Conservation (phyloP, 2,329 filamentous ascomycete species). For the Nothomitra cinnamomea region DNA sequence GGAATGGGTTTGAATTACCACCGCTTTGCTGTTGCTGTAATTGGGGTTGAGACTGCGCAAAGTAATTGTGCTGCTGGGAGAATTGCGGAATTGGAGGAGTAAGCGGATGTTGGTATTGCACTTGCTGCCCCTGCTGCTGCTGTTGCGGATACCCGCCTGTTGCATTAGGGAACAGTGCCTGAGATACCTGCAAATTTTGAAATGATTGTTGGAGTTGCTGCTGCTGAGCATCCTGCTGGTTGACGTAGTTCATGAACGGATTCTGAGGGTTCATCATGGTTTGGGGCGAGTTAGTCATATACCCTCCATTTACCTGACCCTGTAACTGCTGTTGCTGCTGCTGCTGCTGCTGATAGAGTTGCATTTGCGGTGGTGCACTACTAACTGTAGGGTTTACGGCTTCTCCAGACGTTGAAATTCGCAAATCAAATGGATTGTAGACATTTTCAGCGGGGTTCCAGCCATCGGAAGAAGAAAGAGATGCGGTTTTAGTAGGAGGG, state of each 20-base stretch:
- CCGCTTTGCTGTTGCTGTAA: not conserved
- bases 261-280: not conserved
- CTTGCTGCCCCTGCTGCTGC: conserved; percentile 13
- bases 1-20: conserved; percentile 4
- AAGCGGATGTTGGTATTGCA: conserved; percentile 24
- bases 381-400: conserved; percentile 18
- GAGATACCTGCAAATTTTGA: conserved; percentile 55
- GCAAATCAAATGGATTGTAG: conserved; percentile 53
- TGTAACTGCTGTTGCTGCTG: conserved; percentile 12
- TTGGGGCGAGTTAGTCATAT: not conserved
- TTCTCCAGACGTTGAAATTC: conserved; percentile 24
- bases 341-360: conserved; percentile 14
- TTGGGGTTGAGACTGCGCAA: conserved; percentile 11
- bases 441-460: conserved; percentile 20
- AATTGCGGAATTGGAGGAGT: conserved; percentile 25
- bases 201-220: conserved; percentile 48
- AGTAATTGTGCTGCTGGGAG: conserved; percentile 21
- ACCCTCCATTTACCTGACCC: not conserved
- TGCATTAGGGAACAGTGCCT: conserved; percentile 56
- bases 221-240: not conserved
- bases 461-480: too few species aligned
- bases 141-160: conserved; percentile 41
- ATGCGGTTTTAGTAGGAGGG: not conserved
- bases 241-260: not conserved
- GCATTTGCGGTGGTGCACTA: conserved; percentile 15